phyloP scores from a whole-genome alignment of 768 basidiomycete species.

The Coprinopsis cinerea region DNA sequence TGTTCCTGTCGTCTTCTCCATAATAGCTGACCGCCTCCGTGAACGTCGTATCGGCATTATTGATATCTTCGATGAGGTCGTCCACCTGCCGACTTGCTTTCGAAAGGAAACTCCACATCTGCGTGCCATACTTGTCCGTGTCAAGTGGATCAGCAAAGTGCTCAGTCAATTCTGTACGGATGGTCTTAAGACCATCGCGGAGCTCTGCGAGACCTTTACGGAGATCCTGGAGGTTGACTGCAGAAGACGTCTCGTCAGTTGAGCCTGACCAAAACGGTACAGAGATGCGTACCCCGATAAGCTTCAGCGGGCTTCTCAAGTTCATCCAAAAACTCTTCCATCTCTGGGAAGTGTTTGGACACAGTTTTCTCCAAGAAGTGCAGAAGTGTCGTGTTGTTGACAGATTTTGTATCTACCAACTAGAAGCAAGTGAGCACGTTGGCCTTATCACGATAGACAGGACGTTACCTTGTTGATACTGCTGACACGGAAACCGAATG shows the following conservation, averaged over 20 bases:
- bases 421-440: constrained; percentile 25
- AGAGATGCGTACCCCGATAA: constrained; percentile 64
- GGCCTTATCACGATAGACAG: too few species aligned
- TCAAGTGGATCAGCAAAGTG: constrained; percentile 70
- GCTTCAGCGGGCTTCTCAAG: constrained; percentile 86
- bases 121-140: constrained; percentile 75
- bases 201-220: constrained; percentile 71
- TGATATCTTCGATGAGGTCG: constrained; percentile 82
- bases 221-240: constrained; percentile 84
- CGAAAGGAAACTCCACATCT: constrained; percentile 89
- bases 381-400: constrained; percentile 87
- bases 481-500: constrained; percentile 94
- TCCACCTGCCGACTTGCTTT: constrained; percentile 71
- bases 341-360: constrained; percentile 78
- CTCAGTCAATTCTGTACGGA: constrained; percentile 74
- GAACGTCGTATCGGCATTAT: constrained; percentile 78
- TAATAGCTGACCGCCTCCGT: constrained; percentile 85
- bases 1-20: constrained; percentile 87
- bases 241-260: constrained; percentile 13
- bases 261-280: background rate
- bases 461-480: constrained; percentile 96
- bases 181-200: constrained; percentile 68
- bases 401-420: constrained; percentile 97
- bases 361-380: constrained; percentile 93
- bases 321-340: constrained; percentile 87